These are phyloP conservation scores for Asterophora lycoperdoides DNA, from an alignment of 768 basidiomycete species.

Conservation along the genomic window DNA sequence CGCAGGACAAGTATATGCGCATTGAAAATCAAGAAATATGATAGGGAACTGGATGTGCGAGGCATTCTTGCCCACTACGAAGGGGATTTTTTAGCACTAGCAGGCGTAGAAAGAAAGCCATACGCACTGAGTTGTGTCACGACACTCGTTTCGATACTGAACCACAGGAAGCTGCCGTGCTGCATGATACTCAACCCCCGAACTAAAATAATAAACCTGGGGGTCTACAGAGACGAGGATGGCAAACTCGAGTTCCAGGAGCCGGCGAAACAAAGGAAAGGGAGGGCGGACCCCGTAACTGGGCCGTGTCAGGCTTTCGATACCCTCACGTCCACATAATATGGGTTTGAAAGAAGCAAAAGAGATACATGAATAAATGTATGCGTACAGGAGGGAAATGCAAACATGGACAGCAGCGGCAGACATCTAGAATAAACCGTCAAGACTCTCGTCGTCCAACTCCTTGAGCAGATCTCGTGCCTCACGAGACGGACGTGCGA, in stretches of 20 bases:
- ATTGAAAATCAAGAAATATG: too few species aligned
- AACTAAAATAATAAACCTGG: too few species aligned
- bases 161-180: conserved; percentile 58
- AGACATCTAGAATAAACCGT: conserved; percentile 40
- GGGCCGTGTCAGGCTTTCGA: too few species aligned
- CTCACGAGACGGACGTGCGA: conserved; percentile 79
- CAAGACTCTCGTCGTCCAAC: conserved; percentile 38
- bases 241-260: too few species aligned
- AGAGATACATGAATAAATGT: neutral
- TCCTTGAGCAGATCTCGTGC: conserved; percentile 66
- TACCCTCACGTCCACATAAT: too few species aligned
- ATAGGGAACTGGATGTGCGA: conserved; percentile 45
- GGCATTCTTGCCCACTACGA: conserved; percentile 49
- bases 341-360: neutral
- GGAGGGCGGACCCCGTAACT: too few species aligned
- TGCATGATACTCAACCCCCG: conserved; percentile 35
- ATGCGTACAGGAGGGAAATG: neutral
- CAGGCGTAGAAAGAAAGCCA: conserved; percentile 22
- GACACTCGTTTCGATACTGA: conserved; percentile 73
- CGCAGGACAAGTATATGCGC: neutral
- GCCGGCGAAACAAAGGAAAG: too few species aligned
- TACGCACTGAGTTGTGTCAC: conserved; percentile 57
- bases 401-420: neutral
- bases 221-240: too few species aligned
- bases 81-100: neutral